Conservation (phyloP, 2,329 filamentous ascomycete species). For the Penicillium vulpinum region DNA sequence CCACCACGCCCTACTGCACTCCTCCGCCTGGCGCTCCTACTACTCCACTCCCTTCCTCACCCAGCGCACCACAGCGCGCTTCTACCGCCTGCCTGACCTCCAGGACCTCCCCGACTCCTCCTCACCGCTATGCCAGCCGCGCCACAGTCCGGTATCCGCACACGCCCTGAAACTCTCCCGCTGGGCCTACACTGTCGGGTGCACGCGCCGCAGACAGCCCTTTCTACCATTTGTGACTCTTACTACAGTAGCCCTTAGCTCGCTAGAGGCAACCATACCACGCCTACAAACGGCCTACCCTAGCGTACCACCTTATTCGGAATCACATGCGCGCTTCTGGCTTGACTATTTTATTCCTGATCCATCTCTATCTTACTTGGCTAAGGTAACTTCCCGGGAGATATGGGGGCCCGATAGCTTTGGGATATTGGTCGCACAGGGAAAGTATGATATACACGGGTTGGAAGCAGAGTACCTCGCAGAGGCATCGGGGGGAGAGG, state of each 20-base stretch:
- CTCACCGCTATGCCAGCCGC: slow-evolving; percentile 15
- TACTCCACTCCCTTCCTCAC: slow-evolving; percentile 16
- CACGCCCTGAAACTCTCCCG: slow-evolving; percentile 21
- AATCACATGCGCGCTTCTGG: slow-evolving; percentile 24
- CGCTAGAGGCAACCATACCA: slow-evolving; percentile 18
- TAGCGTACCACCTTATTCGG: slow-evolving; percentile 19
- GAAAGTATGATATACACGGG: slow-evolving; percentile 15
- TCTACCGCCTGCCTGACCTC: slow-evolving; percentile 24
- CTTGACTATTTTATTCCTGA: slow-evolving; percentile 15
- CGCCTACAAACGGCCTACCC: slow-evolving; percentile 14
- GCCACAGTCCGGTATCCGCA: slow-evolving; percentile 6
- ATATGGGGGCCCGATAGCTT: slow-evolving; percentile 13
- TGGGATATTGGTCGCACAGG: slow-evolving; percentile 18
- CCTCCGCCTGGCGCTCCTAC: slow-evolving; percentile 8
- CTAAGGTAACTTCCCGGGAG: slow-evolving; percentile 5
- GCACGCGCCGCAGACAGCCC: slow-evolving; percentile 15
- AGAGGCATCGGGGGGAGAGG: slow-evolving; percentile 12
- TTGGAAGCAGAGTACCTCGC: slow-evolving; percentile 17
- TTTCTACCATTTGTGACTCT: slow-evolving; percentile 14
- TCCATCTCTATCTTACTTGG: slow-evolving; percentile 3
- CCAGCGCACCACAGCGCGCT: slow-evolving; percentile 22
- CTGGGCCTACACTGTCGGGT: slow-evolving; percentile 18
- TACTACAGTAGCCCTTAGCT: slow-evolving; percentile 20
- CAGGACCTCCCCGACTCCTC: slow-evolving; percentile 23
- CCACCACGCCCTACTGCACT: slow-evolving; percentile 17